Base-by-base conservation (phyloP, 768 basidiomycete species). In the Rhodotorula toruloides region DNA sequence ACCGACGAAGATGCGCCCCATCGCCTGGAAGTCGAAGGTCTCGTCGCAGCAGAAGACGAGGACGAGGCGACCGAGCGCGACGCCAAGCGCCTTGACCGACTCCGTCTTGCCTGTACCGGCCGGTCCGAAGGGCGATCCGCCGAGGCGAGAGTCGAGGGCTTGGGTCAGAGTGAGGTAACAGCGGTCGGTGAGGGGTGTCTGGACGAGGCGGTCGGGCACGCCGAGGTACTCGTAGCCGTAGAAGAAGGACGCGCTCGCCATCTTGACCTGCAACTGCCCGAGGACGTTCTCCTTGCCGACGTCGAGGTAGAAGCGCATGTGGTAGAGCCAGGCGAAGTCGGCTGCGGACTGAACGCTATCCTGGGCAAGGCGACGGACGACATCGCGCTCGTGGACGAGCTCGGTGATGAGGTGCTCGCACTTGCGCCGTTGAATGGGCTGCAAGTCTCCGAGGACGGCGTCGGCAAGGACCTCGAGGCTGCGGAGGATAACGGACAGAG, bases 31-130 rank as follows among this genome's bases (percentile, higher is more conserved):
- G 78, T 99, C 96, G 78, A 99, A 98, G 0, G 90, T 96, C 77
- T 99, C 96, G 78, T 99, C 96, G 75, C 96, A 99, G 77, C 96
- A 98, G 81, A 99, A 99, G n/a, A 99, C 96, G 54, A 99, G 83
- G n/a, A 99, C 96, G 75, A 99, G 99, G 43, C 96, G 87, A 46
- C 96, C 96, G 10, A 99, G 85, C 74, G 96, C 93, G 4, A 97
- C 91, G 55, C 96, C 96, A 29, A 99, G 85, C 4, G 96, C 93
- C 78, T 99, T 99, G 76, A 99, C 96, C 3, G 96, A 98, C 79
- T 99, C 96, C 0, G 96, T 99, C 81, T 99, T 99, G 37, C 93
- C 91, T 91, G 94, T 98, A 77, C 96, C 96, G 27, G 96, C 96
- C 55, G 96, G 96, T 25, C 96, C 96, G 76, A 99, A 99, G 7